Conservation (phyloP, 202 grass and related monocot genomes). For the Hordeum pubiflorum region DNA sequence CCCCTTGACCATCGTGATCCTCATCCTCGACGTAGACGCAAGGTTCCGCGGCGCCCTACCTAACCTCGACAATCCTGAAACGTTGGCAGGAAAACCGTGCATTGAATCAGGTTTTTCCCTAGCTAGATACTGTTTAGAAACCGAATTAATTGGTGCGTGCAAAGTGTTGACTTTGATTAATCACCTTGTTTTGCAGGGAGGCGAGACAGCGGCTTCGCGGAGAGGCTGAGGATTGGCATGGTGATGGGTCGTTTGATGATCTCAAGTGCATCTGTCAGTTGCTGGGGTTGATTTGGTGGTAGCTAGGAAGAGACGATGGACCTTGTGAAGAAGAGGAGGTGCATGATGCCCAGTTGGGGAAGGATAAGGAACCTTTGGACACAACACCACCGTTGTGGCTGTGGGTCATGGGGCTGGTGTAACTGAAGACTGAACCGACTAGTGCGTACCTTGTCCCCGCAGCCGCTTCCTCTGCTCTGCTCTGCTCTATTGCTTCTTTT, state of each 20-base stretch:
- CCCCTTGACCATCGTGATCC: constrained; percentile 1
- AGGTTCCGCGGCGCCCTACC: background rate
- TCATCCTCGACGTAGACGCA: background rate
- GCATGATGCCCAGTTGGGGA: background rate
- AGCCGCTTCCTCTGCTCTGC: no score
- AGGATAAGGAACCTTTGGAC: constrained; percentile 35
- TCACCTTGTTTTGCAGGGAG: constrained; percentile 9
- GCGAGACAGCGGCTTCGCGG: background rate
- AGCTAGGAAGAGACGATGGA: background rate
- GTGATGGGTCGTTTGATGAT: background rate
- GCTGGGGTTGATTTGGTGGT: background rate
- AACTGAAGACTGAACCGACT: no score
- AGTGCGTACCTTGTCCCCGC: no score
- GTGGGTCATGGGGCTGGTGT: background rate
- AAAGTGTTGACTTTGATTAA: background rate
- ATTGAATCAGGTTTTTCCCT: background rate
- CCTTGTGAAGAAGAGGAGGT: background rate
- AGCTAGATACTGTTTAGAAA: background rate
- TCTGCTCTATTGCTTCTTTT: no score
- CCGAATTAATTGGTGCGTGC: background rate
- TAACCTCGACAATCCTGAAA: constrained; percentile 14
- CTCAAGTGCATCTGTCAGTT: background rate
- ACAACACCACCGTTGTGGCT: background rate
- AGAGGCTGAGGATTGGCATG: constrained; percentile 6
- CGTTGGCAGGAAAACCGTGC: background rate